A percentile compares a stretch with the other conserved stretches of the same genome.
Conservation (phyloP, 352 stramenopile genomes). For the Globisporangium nagaii region DNA sequence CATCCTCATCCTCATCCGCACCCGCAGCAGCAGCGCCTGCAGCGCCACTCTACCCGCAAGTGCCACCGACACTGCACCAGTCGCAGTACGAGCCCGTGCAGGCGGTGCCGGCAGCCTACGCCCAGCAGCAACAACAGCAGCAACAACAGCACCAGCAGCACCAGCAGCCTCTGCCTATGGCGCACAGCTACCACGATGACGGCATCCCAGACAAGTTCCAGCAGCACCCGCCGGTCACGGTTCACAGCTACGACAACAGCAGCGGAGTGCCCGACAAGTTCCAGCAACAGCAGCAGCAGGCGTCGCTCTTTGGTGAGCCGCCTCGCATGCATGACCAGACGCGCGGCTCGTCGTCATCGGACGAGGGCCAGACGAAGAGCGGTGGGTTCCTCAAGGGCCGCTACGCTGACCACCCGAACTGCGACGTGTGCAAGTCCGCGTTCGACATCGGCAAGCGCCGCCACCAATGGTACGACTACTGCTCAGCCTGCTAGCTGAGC, state of each 20-base stretch:
- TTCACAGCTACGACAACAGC: no score
- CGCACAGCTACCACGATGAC: no score
- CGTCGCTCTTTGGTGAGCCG: not conserved
- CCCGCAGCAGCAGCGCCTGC: not conserved
- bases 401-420: slow-evolving; percentile 62
- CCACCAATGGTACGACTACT: no score
- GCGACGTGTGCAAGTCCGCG: slow-evolving; percentile 39
- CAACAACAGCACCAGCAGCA: not conserved
- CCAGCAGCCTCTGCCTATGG: no score
- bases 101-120: not conserved
- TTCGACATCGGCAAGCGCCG: slow-evolving; percentile 59
- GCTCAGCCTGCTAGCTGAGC: no score
- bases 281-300: not conserved
- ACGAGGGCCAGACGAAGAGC: not conserved
- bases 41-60: not conserved
- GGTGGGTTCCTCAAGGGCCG: slow-evolving; percentile 26
- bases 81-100: not conserved
- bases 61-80: not conserved
- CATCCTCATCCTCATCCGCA: not conserved
- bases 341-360: slow-evolving; percentile 9
- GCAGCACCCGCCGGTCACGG: no score
- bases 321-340: not conserved
- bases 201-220: no score
- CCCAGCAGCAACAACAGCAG: not conserved
- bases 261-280: no score